Conservation (phyloP, 805 yeast genomes). For the Zygotorulaspora danielsina region DNA sequence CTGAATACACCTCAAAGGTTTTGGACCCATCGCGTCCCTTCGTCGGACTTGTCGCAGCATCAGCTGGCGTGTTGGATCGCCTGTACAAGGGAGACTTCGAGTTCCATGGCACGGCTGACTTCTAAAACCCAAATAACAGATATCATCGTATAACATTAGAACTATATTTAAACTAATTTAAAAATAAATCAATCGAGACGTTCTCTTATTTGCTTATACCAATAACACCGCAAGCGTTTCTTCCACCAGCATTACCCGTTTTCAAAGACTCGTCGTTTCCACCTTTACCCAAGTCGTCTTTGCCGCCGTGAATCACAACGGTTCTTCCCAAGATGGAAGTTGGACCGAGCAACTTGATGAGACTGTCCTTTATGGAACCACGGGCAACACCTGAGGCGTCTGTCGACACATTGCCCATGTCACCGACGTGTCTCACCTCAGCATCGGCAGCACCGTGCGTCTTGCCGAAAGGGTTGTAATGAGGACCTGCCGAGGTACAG, state of each 20-base stretch:
- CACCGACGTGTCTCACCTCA: slow-evolving; percentile 55
- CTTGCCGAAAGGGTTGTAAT: slow-evolving; percentile 87
- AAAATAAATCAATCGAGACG: too few species aligned
- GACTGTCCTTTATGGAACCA: slow-evolving; percentile 75
- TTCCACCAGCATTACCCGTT: slow-evolving; percentile 97
- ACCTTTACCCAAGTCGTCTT: slow-evolving; percentile 93
- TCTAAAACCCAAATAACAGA: too few species aligned
- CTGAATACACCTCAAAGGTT: slow-evolving; percentile 95
- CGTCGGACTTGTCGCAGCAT: slow-evolving; percentile 92
- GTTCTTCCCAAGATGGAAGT: slow-evolving; percentile 91
- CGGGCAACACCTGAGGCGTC: slow-evolving; percentile 87
- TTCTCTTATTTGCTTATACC: slow-evolving; percentile 47
- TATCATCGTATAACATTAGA: too few species aligned
- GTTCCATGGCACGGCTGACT: slow-evolving; percentile 28
- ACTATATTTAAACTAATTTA: too few species aligned
- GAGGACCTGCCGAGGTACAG: slow-evolving; percentile 98
- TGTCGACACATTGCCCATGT: slow-evolving; percentile 89
- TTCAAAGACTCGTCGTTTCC: slow-evolving; percentile 85
- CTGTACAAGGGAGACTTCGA: slow-evolving; percentile 44
- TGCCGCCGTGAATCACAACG: slow-evolving; percentile 88
- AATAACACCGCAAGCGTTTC: slow-evolving; percentile 98
- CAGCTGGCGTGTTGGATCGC: slow-evolving; percentile 74
- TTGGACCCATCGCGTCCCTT: slow-evolving; percentile 95
- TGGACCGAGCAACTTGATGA: slow-evolving; percentile 79
- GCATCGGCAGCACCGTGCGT: slow-evolving; percentile 89